A percentile compares a stretch with the other conserved stretches of the same genome.
Conservation (phyloP, 352 stramenopile species). For the Phytopythium mirpurense region DNA sequence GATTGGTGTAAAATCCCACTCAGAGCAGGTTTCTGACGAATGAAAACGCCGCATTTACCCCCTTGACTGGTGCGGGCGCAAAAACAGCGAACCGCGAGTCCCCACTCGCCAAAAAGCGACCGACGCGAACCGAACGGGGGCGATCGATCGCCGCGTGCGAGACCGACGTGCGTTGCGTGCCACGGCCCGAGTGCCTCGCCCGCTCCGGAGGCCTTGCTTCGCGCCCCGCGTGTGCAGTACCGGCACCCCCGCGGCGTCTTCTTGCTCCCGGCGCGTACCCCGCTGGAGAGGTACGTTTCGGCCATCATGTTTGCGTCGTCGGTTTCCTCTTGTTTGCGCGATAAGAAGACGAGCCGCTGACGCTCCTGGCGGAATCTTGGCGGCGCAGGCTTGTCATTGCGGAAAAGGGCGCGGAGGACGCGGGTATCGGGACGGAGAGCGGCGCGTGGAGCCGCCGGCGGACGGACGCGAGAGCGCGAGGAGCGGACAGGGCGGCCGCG, state of each 20-base stretch:
- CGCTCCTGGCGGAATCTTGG: no score
- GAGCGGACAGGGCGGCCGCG: no score
- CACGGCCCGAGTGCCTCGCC: background rate
- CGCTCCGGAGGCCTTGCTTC: no score
- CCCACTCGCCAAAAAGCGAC: conserved; percentile 5
- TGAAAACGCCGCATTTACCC: no score
- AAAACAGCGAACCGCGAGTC: background rate
- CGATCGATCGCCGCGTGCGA: background rate
- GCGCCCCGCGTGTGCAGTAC: no score
- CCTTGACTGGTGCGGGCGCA: no score
- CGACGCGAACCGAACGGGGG: background rate
- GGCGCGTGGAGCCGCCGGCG: background rate
- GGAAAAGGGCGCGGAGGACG: no score
- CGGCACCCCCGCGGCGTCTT: no score
- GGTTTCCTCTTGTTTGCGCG: background rate
- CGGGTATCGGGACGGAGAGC: background rate
- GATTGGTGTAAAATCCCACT: conserved; percentile 11
- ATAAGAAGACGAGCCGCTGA: background rate
- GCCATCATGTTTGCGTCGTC: background rate
- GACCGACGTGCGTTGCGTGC: background rate
- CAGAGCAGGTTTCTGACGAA: conserved; percentile 8
- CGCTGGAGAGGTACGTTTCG: background rate
- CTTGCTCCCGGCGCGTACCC: background rate
- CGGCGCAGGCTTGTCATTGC: no score
- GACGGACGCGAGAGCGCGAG: no score